Conservation (phyloP, 768 basidiomycete genomes). For the Cystofilobasidium capitatum region DNA sequence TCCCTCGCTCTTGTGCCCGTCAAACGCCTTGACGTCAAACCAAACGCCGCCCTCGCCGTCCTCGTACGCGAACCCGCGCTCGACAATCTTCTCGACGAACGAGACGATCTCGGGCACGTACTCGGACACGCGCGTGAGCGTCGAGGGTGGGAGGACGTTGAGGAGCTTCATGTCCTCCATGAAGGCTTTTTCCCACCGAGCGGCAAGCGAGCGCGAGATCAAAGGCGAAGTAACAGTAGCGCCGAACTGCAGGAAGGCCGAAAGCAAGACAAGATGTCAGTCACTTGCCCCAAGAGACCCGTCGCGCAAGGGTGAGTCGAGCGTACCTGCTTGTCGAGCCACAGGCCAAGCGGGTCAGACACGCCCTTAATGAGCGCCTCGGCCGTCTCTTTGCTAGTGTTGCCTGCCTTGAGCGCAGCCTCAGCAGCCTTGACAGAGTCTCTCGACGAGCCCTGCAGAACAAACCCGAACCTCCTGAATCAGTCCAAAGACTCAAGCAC, state of each 20-base stretch:
- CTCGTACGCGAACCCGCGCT: constrained; percentile 70
- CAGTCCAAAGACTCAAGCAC: not conserved
- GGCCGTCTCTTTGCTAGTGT: constrained; percentile 26
- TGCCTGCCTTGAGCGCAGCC: not conserved
- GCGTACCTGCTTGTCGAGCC: constrained; percentile 64
- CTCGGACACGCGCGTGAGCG: constrained; percentile 87
- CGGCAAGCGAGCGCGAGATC: constrained; percentile 68
- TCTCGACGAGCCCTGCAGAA: constrained; percentile 4
- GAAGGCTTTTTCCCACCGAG: constrained; percentile 81
- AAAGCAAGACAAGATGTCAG: not conserved
- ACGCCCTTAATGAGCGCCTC: constrained; percentile 56
- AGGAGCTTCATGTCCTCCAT: constrained; percentile 88
- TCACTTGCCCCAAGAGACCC: constrained; percentile 28
- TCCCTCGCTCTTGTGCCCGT: constrained; percentile 41
- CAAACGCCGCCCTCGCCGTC: constrained; percentile 74
- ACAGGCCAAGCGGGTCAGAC: constrained; percentile 62
- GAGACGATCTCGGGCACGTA: constrained; percentile 89
- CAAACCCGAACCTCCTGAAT: not conserved
- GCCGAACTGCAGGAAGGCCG: constrained; percentile 49
- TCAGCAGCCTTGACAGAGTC: constrained; percentile 13
- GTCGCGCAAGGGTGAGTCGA: not conserved
- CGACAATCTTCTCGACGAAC: constrained; percentile 74
- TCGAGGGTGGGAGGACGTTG: constrained; percentile 75
- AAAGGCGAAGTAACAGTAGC: constrained; percentile 74
- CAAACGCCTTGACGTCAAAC: constrained; percentile 78